Evolutionary conservation across 352 stramenopile species (phyloP).

Genomic region (Phytopythium sindhum): DNA sequence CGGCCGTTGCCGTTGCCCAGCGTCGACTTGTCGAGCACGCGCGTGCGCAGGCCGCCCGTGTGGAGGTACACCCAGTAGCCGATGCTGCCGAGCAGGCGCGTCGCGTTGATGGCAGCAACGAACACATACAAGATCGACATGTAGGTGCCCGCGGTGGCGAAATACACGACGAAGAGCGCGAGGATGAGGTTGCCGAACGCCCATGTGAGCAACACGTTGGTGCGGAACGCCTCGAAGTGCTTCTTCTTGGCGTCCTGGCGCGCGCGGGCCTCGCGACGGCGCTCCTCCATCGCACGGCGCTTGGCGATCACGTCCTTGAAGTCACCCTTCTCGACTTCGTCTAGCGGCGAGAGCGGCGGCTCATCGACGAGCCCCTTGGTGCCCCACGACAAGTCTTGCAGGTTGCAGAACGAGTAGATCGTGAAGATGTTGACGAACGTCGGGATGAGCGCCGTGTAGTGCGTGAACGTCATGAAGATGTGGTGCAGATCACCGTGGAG

Average conservation of each 20-base stretch:
- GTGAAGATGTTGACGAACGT: conserved; percentile 90
- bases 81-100: conserved; percentile 59
- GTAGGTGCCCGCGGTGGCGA: conserved; percentile 49
- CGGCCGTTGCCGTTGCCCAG: conserved; percentile 50
- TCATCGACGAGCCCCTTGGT: conserved; percentile 72
- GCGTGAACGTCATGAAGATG: conserved; percentile 83
- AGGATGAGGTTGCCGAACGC: conserved; percentile 82
- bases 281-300: conserved; percentile 66
- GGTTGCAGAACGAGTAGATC: conserved; percentile 89
- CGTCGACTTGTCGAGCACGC: conserved; percentile 48
- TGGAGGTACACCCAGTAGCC: conserved; percentile 73
- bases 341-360: conserved; percentile 30
- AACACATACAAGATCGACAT: conserved; percentile 71
- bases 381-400: conserved; percentile 87
- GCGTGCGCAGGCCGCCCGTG: conserved; percentile 32
- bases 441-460: conserved; percentile 85
- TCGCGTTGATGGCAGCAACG: conserved; percentile 67
- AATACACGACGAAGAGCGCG: conserved; percentile 68
- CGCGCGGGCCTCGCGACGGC: conserved; percentile 49
- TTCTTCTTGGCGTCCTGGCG: conserved; percentile 68
- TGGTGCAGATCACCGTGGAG: conserved; percentile 79
- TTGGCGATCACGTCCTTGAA: conserved; percentile 85
- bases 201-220: conserved; percentile 78
- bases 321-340: conserved; percentile 72
- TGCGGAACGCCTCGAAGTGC: conserved; percentile 81